Evolutionary conservation across 345 rosid genomes (phyloP).

Genomic region (Citrus reticulata): DNA sequence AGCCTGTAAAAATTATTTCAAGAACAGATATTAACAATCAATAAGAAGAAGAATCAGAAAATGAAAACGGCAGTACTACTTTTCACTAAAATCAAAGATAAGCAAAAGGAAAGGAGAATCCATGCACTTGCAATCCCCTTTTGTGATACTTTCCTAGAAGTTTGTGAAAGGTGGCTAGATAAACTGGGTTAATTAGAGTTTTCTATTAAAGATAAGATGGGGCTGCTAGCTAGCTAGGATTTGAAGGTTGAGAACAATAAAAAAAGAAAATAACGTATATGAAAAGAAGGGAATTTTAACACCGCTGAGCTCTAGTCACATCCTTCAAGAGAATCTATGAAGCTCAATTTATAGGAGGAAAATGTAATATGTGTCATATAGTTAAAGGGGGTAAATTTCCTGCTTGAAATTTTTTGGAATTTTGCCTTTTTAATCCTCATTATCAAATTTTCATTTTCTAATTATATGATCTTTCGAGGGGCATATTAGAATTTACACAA

Average conservation of each 20-base stretch:
- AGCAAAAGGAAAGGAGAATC: not conserved
- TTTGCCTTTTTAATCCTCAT: not conserved
- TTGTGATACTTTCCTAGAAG: not conserved
- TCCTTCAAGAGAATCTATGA: slow-evolving; percentile 2
- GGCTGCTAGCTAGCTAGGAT: not conserved
- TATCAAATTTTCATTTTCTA: not conserved
- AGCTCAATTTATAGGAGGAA: slow-evolving; percentile 14
- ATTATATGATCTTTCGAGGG: not conserved
- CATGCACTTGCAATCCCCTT: not conserved
- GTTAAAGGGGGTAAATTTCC: not conserved
- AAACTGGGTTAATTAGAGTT: not conserved
- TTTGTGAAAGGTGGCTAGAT: not conserved
- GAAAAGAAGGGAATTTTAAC: not conserved
- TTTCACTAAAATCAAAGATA: not conserved
- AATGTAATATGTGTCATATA: not conserved
- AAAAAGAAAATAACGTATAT: not conserved
- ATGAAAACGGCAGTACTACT: not conserved
- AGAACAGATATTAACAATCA: not conserved
- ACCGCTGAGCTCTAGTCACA: too few relatives aligned
- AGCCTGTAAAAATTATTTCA: not conserved
- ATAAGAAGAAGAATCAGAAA: not conserved
- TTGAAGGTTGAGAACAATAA: not conserved
- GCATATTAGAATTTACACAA: not conserved
- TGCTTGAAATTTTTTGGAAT: not conserved
- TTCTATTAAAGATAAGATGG: not conserved